Evolutionary conservation across 306 rosid genomes (phyloP).

Genomic region (Cajanus cajan): DNA sequence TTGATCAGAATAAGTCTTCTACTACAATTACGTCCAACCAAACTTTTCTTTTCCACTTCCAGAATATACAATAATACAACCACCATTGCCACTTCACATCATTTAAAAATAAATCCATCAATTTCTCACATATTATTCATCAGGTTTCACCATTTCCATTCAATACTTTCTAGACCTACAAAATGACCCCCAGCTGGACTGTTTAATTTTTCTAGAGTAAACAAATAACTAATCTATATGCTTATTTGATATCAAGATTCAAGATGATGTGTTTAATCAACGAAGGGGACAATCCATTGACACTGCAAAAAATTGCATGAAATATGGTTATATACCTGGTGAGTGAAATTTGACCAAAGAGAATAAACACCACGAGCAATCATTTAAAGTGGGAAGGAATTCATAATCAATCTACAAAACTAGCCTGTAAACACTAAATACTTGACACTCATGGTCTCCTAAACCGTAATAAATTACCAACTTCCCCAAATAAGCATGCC

Average conservation of each 20-base stretch:
- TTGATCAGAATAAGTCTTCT: not conserved
- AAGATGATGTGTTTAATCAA: slow-evolving; percentile 8
- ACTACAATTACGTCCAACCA: not conserved
- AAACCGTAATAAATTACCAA: slow-evolving; percentile 35
- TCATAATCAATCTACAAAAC: slow-evolving; percentile 27
- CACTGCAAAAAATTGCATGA: too few species aligned
- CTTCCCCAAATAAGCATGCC: slow-evolving; percentile 23
- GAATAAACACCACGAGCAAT: slow-evolving; percentile 17
- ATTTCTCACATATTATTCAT: not conserved
- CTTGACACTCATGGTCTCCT: slow-evolving; percentile 36
- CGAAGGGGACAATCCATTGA: slow-evolving; percentile 15
- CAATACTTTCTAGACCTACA: not conserved
- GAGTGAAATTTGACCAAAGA: slow-evolving; percentile 9
- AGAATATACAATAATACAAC: not conserved
- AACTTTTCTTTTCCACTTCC: slow-evolving; percentile 12
- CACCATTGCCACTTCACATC: not conserved
- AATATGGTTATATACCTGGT: too few species aligned
- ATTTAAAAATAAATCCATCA: slow-evolving; percentile 10
- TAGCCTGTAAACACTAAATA: slow-evolving; percentile 32
- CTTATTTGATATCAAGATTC: slow-evolving; percentile 3
- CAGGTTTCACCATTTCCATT: slow-evolving; percentile 9
- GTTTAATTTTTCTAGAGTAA: not conserved
- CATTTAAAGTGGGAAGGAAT: slow-evolving; percentile 24
- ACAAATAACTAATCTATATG: not conserved
- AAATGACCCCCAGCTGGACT: slow-evolving; percentile 10